Base-by-base conservation (phyloP, 2,329 filamentous ascomycete genomes). In the Seiridium unicorne region DNA sequence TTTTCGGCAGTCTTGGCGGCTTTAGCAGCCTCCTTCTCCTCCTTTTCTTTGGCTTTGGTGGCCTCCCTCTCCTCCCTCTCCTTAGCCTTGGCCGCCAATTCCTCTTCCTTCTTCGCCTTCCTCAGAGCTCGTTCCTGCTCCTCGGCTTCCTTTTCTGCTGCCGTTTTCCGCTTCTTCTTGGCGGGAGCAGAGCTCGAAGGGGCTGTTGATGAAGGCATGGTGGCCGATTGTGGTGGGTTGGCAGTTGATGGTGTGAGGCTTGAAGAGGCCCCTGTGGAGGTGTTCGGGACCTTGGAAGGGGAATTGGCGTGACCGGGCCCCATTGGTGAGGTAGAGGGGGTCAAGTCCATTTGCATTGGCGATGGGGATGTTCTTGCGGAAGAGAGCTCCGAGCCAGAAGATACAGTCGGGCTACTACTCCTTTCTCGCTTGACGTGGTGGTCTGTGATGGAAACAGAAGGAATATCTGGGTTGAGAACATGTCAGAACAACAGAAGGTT, bases 21-120 rank as follows among this genome's bases (percentile, higher is more conserved):
- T 44, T 58, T 68, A 31, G 65, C 59, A 9, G 58, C 57, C 36
- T 61, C 61, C 38, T 64, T 53, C 8, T 55, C 63, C 42, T 62
- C 62, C 49, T 55, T 63, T 18, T 55, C 60, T 32, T 51, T 51
- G 35, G 61, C 61, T 57, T 58, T 64, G 35, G 59, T 60, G 11
- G 61, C 63, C 4, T 61, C 49, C 3, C 53, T 51, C 58, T 60
- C 65, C 4, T 64, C 65, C 44, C 71, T 73, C 40, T 70, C 61
- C 18, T 60, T 64, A 3, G 70, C 65, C 34, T 73, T 73, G 54
- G 71, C 67, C 3, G 73, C 70, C 44, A 72, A 66, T 65, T 82
- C 83, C 59, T 77, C 61, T 71, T 79, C 84, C 32, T 80, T 78
- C 66, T 81, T 79, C 51, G 77, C 76, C 42, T 77, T 73, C 61